These are phyloP conservation scores for Aspergillus oerlinghausenensis DNA, from an alignment of 2,329 filamentous ascomycete species.

Conservation along the genomic window DNA sequence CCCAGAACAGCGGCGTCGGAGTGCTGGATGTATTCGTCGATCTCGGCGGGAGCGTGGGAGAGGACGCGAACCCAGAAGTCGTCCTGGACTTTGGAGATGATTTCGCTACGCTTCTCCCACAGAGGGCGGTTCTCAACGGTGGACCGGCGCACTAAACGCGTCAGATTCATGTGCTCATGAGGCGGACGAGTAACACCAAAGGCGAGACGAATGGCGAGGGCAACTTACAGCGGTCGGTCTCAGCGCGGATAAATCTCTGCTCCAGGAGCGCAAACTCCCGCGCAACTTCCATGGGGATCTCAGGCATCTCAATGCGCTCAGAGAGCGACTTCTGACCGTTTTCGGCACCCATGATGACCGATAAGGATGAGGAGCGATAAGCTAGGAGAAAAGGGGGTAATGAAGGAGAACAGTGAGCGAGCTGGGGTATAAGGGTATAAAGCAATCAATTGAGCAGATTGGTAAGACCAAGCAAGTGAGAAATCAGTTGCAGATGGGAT, in stretches of 20 bases:
- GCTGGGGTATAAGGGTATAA: background rate
- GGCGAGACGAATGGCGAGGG: slow-evolving; percentile 51
- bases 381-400: background rate
- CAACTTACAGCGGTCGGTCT: slow-evolving; percentile 60
- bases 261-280: slow-evolving; percentile 70
- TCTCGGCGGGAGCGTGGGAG: slow-evolving; percentile 76
- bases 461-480: background rate
- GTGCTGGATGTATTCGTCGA: slow-evolving; percentile 84
- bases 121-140: slow-evolving; percentile 63
- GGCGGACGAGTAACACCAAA: background rate
- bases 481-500: background rate
- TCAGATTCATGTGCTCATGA: background rate
- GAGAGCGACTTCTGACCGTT: slow-evolving; percentile 28
- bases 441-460: background rate
- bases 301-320: slow-evolving; percentile 31
- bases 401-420: background rate
- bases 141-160: slow-evolving; percentile 65
- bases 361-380: background rate
- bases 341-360: slow-evolving; percentile 14
- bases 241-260: slow-evolving; percentile 76
- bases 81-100: slow-evolving; percentile 51
- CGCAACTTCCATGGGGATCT: slow-evolving; percentile 44
- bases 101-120: slow-evolving; percentile 69
- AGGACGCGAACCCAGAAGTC: slow-evolving; percentile 96
- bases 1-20: slow-evolving; percentile 67